Evolutionary conservation across 805 yeast genomes (phyloP).

Genomic region (Candida verbasci): DNA sequence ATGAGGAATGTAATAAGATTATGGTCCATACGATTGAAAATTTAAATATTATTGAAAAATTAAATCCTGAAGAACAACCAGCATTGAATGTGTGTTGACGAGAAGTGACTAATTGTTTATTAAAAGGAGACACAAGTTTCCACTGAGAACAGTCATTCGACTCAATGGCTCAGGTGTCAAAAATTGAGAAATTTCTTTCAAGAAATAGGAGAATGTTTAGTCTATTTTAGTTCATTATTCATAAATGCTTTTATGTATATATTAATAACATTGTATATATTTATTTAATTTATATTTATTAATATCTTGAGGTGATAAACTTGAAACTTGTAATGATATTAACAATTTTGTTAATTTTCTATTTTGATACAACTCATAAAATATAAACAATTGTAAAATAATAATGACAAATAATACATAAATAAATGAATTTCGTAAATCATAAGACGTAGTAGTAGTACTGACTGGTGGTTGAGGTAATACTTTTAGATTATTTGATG

Average conservation of each 20-base stretch:
- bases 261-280: slow-evolving; percentile 3
- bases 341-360: not conserved
- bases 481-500: not conserved
- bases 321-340: not conserved
- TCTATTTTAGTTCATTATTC: no score
- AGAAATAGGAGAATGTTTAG: no score
- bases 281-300: not conserved
- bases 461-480: not conserved
- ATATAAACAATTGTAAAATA: not conserved
- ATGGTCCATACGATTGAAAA: slow-evolving; percentile 65
- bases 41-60: slow-evolving; percentile 52
- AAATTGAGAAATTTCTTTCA: no score
- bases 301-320: not conserved
- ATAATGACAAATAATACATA: not conserved
- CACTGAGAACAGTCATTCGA: no score
- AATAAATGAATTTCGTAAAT: not conserved
- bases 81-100: slow-evolving; percentile 25
- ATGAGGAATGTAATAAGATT: slow-evolving; percentile 49
- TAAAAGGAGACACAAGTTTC: no score
- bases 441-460: slow-evolving; percentile 1
- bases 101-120: no score
- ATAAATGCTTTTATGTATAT: no score
- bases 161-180: no score
- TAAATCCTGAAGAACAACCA: slow-evolving; percentile 20
- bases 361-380: not conserved